Evolutionary conservation across 805 yeast species (phyloP), one percentile per base, ranked within the genome.

Genomic region (Candida corydali): DNA sequence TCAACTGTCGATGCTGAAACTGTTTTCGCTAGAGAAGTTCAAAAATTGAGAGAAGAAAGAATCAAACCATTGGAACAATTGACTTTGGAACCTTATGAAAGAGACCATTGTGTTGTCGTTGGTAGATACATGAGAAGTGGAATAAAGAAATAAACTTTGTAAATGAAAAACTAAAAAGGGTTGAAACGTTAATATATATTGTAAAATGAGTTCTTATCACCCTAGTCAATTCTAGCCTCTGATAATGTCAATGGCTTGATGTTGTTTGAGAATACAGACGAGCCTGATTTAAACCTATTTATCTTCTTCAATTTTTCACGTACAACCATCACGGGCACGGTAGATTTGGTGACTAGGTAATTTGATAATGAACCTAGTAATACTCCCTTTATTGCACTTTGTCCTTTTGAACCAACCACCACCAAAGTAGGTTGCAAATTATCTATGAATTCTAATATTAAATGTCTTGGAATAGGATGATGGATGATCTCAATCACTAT

Each of bases 1-100:
- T 93, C 98, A 33, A 93, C 98, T 43, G 98, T 91, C 42, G 98
- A 89, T 65, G 98, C 98, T 50, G 98, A 93, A 77, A 89, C 97
- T 43, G 98, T 93, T 48, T 93, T 93, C 61, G 98, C 98, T 44
- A 86, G 98, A 76, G 98, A 93, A 75, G 97, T 93, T 43, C 97
- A 93, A 73, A 93, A 93, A 70, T 80, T 93, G 72, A 82, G 98
- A 73, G 98, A 91, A 72, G 98, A 93, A 77, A 83, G 95, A 69
- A 86, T 93, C 69, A 93, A 93, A 75, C 98, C 98, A 47, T 73
- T 89, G 60, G 98, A 93, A 73, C 98, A 93, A 77, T 80, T 93
- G 69, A 93, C 98, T 38, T 79, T 93, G 69, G 98, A 91, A 77
- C 98, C 98, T 67, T 93, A 93, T 73, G 98, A 93, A 79, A 87